These are phyloP conservation scores for Peronospora farinosa DNA, from an alignment of 352 stramenopile genomes.

Conservation along the genomic window DNA sequence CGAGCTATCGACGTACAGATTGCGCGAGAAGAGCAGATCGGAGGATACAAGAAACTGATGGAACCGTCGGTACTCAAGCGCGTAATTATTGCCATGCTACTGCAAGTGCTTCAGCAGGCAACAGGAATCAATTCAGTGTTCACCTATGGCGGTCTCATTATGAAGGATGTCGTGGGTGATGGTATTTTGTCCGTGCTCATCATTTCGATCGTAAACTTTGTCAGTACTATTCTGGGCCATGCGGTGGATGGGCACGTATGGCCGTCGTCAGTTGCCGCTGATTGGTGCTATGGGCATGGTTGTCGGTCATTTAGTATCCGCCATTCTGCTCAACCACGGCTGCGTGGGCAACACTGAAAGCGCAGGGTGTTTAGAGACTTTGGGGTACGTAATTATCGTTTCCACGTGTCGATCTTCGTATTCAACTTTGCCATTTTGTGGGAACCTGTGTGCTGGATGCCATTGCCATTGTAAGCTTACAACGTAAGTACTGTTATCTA, in stretches of 20 bases:
- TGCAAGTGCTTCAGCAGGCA: conserved; percentile 45
- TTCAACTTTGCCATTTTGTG: conserved; percentile 43
- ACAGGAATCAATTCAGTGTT: conserved; percentile 50
- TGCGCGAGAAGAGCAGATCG: conserved; percentile 27
- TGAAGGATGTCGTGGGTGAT: conserved; percentile 40
- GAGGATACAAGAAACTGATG: conserved; percentile 38
- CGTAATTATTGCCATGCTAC: conserved; percentile 38
- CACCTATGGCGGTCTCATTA: conserved; percentile 42
- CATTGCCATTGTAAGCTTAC: too few relatives aligned
- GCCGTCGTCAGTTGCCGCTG: conserved; percentile 35
- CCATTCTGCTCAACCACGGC: conserved; percentile 30
- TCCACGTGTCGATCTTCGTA: conserved; percentile 30
- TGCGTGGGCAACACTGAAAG: conserved; percentile 30
- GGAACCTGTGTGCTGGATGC: conserved; percentile 46
- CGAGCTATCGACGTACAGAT: conserved; percentile 42
- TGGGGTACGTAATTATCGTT: conserved; percentile 22
- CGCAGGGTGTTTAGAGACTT: conserved; percentile 17
- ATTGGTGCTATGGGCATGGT: conserved; percentile 40
- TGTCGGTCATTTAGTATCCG: conserved; percentile 31
- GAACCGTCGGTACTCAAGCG: conserved; percentile 36
- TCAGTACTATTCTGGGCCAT: conserved; percentile 45
- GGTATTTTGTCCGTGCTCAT: conserved; percentile 43
- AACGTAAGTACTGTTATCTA: too few relatives aligned
- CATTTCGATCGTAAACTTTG: conserved; percentile 42
- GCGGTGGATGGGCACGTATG: conserved; percentile 37